Percentiles rank a stretch among this genome's conserved stretches.
Evolutionary conservation across 2,329 filamentous ascomycete species (phyloP).

Genomic region (Clarireedia paspali): DNA sequence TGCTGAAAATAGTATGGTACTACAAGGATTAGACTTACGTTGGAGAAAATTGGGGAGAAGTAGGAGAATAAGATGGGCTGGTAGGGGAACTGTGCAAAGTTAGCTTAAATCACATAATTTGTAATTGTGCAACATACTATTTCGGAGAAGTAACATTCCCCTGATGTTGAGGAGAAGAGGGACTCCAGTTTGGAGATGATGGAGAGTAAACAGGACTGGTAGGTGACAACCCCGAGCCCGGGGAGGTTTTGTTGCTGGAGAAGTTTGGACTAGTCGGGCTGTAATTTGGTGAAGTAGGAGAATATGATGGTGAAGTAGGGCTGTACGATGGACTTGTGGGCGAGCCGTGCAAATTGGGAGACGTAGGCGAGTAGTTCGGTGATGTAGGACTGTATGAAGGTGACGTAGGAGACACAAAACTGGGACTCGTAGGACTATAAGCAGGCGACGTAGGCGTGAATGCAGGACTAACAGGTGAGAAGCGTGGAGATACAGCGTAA

Average conservation of each 20-base stretch:
- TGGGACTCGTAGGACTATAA: conserved; percentile 29
- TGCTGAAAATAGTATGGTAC: background rate
- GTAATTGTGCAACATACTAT: conserved; percentile 7
- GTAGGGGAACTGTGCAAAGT: conserved; percentile 17
- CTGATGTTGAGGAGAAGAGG: conserved; percentile 24
- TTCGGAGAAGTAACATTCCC: conserved; percentile 33
- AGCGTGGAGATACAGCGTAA: conserved; percentile 38
- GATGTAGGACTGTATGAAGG: conserved; percentile 55
- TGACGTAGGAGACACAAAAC: conserved; percentile 51
- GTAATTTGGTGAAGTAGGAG: conserved; percentile 27
- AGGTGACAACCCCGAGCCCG: conserved; percentile 24
- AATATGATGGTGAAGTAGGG: conserved; percentile 27
- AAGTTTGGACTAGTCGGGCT: conserved; percentile 27
- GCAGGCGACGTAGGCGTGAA: conserved; percentile 30
- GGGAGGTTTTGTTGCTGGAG: conserved; percentile 20
- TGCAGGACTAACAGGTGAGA: conserved; percentile 52
- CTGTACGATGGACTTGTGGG: conserved; percentile 27
- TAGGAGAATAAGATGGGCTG: conserved; percentile 22
- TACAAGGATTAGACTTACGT: conserved; percentile 13
- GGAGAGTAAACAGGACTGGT: conserved; percentile 29
- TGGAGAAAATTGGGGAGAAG: conserved; percentile 26
- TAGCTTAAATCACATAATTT: background rate
- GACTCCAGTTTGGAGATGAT: conserved; percentile 27
- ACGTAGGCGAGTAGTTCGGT: conserved; percentile 29
- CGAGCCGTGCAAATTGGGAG: conserved; percentile 24